Evolutionary conservation across 495 filamentous ascomycete species (phyloP).

Genomic region (Entonaema liquescens): DNA sequence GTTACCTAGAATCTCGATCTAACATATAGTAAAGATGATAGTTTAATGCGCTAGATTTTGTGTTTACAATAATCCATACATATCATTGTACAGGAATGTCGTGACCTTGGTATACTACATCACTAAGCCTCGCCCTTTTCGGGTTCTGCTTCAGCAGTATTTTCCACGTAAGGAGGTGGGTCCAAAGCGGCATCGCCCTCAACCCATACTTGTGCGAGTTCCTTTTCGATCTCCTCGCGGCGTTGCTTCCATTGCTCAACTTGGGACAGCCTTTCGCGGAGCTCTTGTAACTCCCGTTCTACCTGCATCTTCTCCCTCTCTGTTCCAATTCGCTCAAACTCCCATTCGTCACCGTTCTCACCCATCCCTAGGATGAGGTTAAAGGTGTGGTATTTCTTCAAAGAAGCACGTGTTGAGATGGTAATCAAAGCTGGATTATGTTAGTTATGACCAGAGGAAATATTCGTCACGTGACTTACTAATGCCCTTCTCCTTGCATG

Average conservation of each 20-base stretch:
- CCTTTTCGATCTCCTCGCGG: conserved; percentile 73
- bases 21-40: background rate
- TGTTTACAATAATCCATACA: conserved; percentile 26
- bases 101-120: background rate
- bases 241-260: conserved; percentile 86
- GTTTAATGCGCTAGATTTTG: background rate
- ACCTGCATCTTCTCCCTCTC: conserved; percentile 89
- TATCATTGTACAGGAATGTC: conserved; percentile 15
- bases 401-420: conserved; percentile 87
- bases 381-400: conserved; percentile 94
- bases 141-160: conserved; percentile 33
- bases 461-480: conserved; percentile 61
- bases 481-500: conserved; percentile 89
- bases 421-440: conserved; percentile 75
- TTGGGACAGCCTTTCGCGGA: conserved; percentile 78
- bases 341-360: conserved; percentile 74
- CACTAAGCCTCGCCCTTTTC: conserved; percentile 26
- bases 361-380: conserved; percentile 84
- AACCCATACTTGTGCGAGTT: conserved; percentile 65
- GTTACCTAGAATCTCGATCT: background rate
- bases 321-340: conserved; percentile 91
- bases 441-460: conserved; percentile 37
- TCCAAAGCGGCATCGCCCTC: conserved; percentile 53
- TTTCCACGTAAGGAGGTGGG: conserved; percentile 53
- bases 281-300: conserved; percentile 84